A percentile compares a stretch with the other conserved stretches of the same genome.
These are phyloP conservation scores for Nakazawaea populi DNA, from an alignment of 805 yeast species.

Conservation along the genomic window DNA sequence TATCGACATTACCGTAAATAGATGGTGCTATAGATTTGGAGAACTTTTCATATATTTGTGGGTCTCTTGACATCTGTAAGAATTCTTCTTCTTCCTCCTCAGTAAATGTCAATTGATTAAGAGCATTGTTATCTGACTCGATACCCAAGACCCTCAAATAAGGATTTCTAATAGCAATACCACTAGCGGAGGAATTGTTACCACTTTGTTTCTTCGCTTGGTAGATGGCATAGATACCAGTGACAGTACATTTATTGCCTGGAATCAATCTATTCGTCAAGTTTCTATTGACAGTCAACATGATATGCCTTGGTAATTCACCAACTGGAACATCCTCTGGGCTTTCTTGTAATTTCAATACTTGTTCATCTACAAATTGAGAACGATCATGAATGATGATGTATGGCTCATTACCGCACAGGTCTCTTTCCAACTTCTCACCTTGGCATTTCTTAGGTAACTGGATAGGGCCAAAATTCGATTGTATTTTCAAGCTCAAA, in stretches of 20 bases:
- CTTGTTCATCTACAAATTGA: slow-evolving; percentile 91
- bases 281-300: slow-evolving; percentile 83
- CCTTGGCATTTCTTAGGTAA: slow-evolving; percentile 66
- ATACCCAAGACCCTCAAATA: slow-evolving; percentile 84
- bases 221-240: slow-evolving; percentile 90
- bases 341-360: slow-evolving; percentile 89
- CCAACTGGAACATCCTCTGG: slow-evolving; percentile 99
- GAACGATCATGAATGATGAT: slow-evolving; percentile 91
- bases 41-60: slow-evolving; percentile 81
- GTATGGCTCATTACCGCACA: slow-evolving; percentile 91
- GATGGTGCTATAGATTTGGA: slow-evolving; percentile 92
- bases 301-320: slow-evolving; percentile 93
- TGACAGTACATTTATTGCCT: slow-evolving; percentile 87
- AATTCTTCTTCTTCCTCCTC: slow-evolving; percentile 96
- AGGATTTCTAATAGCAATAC: slow-evolving; percentile 90
- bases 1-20: slow-evolving; percentile 88
- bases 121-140: slow-evolving; percentile 67
- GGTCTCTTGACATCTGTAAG: slow-evolving; percentile 70
- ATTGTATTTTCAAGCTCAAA: slow-evolving; percentile 49
- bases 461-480: slow-evolving; percentile 66
- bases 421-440: slow-evolving; percentile 41
- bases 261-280: slow-evolving; percentile 89
- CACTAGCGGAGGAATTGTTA: slow-evolving; percentile 34
- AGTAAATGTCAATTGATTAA: slow-evolving; percentile 55
- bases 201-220: slow-evolving; percentile 56